Conservation (phyloP, 371 early-diverging fungal species). For the Parasitella parasitica region DNA sequence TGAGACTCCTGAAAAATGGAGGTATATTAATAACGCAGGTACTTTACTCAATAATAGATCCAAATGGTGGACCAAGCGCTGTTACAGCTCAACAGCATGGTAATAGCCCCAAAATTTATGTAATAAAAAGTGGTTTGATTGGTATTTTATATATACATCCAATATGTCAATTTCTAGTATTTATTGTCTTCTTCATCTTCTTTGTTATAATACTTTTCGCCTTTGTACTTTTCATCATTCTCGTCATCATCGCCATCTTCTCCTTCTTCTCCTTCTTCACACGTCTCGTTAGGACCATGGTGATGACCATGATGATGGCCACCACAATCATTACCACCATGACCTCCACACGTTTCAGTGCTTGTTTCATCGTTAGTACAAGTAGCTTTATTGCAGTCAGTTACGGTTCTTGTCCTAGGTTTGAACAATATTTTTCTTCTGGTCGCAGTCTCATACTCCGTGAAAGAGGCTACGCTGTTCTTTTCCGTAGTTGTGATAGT, state of each 20-base stretch:
- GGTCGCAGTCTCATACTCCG: neutral
- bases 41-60: too few relatives aligned
- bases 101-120: too few relatives aligned
- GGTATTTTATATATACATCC: too few relatives aligned
- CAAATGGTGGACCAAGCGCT: too few relatives aligned
- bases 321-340: too few relatives aligned
- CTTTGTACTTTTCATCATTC: neutral
- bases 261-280: neutral
- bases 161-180: slow-evolving; percentile 18
- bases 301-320: neutral
- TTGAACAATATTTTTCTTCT: neutral
- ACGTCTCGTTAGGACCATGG: neutral
- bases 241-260: neutral
- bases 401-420: neutral
- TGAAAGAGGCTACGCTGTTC: too few relatives aligned
- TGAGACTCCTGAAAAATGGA: too few relatives aligned
- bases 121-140: too few relatives aligned
- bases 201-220: neutral
- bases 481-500: neutral
- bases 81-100: too few relatives aligned
- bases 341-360: too few relatives aligned
- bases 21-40: too few relatives aligned
- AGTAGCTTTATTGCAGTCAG: neutral
- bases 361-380: neutral
- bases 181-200: neutral